Conservation (phyloP, 2,329 filamentous ascomycete species). For the Sporothrix schenckii region DNA sequence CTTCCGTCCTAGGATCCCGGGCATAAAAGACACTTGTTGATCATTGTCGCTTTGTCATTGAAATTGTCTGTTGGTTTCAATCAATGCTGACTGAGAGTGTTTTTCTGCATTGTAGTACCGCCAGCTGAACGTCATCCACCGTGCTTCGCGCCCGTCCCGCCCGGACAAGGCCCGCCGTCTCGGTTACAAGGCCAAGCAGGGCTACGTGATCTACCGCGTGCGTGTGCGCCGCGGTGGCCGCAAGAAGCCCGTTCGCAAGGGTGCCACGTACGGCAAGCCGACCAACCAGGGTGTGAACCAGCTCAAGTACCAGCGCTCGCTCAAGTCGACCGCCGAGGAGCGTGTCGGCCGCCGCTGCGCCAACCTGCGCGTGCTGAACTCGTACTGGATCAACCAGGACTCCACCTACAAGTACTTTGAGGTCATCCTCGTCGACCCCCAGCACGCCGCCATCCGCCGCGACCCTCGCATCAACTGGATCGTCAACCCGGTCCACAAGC, state of each 20-base stretch:
- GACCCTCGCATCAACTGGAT: constrained; percentile 99
- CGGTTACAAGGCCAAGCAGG: constrained; percentile 99
- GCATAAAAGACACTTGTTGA: constrained; percentile 89
- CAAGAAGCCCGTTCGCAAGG: constrained; percentile 95
- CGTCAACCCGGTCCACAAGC: constrained; percentile 99
- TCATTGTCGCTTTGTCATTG: constrained; percentile 50
- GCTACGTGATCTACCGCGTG: constrained; percentile 99
- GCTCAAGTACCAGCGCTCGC: constrained; percentile 99
- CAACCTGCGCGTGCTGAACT: constrained; percentile 99
- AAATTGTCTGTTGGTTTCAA: constrained; percentile 23
- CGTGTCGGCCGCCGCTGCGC: constrained; percentile 98
- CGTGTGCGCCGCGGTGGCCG: constrained; percentile 98
- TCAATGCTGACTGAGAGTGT: constrained; percentile 82
- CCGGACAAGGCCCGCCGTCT: constrained; percentile 99
- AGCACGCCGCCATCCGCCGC: constrained; percentile 99
- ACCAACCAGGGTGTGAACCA: constrained; percentile 99
- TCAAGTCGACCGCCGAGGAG: constrained; percentile 97
- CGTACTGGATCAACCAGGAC: constrained; percentile 99
- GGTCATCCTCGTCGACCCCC: constrained; percentile 98
- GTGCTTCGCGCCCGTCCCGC: constrained; percentile 94
- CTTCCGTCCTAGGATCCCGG: constrained; percentile 58
- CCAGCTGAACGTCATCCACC: constrained; percentile 99
- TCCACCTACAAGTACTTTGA: constrained; percentile 99
- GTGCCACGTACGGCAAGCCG: constrained; percentile 99
- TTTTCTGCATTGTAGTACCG: constrained; percentile 96